Conservation (phyloP, 2,329 filamentous ascomycete species). For the Claviceps monticola region DNA sequence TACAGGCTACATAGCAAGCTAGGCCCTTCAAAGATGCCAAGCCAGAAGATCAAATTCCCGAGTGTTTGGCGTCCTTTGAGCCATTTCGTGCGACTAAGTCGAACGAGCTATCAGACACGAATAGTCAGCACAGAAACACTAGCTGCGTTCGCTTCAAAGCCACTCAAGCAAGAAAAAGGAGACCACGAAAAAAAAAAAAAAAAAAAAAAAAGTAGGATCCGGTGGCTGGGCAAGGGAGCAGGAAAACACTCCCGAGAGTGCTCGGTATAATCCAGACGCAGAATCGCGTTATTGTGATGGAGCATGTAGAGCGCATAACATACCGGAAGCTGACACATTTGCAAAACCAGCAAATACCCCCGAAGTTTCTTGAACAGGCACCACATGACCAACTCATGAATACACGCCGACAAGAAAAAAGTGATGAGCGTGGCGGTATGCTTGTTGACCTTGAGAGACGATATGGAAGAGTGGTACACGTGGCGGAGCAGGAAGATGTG, state of each 20-base stretch:
- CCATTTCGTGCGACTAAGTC: constrained; percentile 51
- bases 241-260: background rate
- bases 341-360: constrained; percentile 58
- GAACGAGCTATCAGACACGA: constrained; percentile 34
- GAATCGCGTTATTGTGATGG: too few species aligned
- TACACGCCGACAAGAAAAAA: constrained; percentile 55
- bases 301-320: constrained; percentile 9
- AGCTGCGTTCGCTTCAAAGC: background rate
- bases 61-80: constrained; percentile 47
- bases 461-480: constrained; percentile 68
- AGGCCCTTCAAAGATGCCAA: constrained; percentile 64
- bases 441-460: constrained; percentile 55
- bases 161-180: background rate
- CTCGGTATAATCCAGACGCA: too few species aligned
- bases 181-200: constrained; percentile 22
- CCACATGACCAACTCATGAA: constrained; percentile 70
- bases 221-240: constrained; percentile 15
- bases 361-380: constrained; percentile 66
- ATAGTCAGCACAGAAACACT: too few species aligned
- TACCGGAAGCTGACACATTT: constrained; percentile 59
- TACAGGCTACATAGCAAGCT: constrained; percentile 51
- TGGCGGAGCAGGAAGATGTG: constrained; percentile 66
- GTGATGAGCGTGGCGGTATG: constrained; percentile 62
- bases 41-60: constrained; percentile 66
- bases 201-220: constrained; percentile 44